Percentiles rank a stretch among this genome's conserved stretches.
phyloP scores from a whole-genome alignment of 2,329 filamentous ascomycete genomes.

The Monosporascus sp. region DNA sequence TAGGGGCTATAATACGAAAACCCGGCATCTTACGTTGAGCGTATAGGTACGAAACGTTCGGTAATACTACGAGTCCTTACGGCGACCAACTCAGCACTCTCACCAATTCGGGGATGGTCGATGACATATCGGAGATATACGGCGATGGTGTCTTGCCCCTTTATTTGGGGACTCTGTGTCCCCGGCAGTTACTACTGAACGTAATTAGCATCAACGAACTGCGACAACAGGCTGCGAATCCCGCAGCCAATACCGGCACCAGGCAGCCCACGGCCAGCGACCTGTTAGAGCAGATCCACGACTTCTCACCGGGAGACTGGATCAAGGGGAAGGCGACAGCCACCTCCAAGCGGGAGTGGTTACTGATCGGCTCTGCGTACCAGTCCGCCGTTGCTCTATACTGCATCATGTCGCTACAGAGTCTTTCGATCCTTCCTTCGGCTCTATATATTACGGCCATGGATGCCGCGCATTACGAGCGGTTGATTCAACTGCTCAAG shows the following conservation, averaged over 20 bases:
- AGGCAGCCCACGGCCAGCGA: neutral
- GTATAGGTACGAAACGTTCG: slow-evolving; percentile 23
- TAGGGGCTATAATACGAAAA: neutral
- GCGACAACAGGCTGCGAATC: slow-evolving; percentile 11
- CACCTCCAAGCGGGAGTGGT: slow-evolving; percentile 18
- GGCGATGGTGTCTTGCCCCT: neutral
- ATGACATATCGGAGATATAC: slow-evolving; percentile 18
- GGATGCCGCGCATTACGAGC: slow-evolving; percentile 9
- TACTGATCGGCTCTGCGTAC: slow-evolving; percentile 25
- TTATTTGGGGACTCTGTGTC: slow-evolving; percentile 20
- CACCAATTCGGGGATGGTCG: slow-evolving; percentile 16
- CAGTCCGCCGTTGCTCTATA: slow-evolving; percentile 25
- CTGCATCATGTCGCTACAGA: slow-evolving; percentile 24
- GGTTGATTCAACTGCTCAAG: slow-evolving; percentile 18
- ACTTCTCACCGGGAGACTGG: slow-evolving; percentile 26
- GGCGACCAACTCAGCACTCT: slow-evolving; percentile 14
- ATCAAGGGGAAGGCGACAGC: slow-evolving; percentile 11
- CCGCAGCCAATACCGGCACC: slow-evolving; percentile 5
- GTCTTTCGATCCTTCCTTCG: slow-evolving; percentile 18
- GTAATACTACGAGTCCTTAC: slow-evolving; percentile 28
- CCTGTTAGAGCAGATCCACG: slow-evolving; percentile 17
- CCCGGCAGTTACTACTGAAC: slow-evolving; percentile 19
- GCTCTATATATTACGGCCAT: slow-evolving; percentile 3
- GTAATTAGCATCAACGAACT: slow-evolving; percentile 27
- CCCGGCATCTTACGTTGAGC: neutral